Evolutionary conservation across 192 early-diverging fungal species (phyloP).

Genomic region (Obelidium mucronatum): DNA sequence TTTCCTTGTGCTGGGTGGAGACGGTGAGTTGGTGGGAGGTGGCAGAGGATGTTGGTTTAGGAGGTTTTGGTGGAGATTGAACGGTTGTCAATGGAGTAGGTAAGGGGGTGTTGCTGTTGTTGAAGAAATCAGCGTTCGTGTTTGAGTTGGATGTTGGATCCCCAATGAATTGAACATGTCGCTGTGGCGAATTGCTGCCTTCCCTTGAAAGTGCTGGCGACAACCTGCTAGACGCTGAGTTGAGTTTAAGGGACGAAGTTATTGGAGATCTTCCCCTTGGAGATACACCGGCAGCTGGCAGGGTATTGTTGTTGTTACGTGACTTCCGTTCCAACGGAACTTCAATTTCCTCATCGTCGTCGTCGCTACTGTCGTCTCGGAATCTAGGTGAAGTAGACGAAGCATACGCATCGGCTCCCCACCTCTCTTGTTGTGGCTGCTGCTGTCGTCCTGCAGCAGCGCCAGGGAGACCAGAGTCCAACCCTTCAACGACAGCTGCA

Average conservation of each 20-base stretch:
- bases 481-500: conserved; percentile 37
- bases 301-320: conserved; percentile 9
- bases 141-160: conserved; percentile 4
- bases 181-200: background rate
- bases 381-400: conserved; percentile 18
- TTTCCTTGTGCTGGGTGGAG: conserved; percentile 43
- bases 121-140: conserved; percentile 23
- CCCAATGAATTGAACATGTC: background rate
- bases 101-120: background rate
- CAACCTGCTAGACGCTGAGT: background rate
- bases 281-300: background rate
- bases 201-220: too few relatives aligned
- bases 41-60: conserved; percentile 43
- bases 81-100: background rate
- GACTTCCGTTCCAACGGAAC: conserved; percentile 20
- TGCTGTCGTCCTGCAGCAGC: background rate
- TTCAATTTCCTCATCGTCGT: conserved; percentile 36
- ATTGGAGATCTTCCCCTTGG: conserved; percentile 6
- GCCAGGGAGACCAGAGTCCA: background rate
- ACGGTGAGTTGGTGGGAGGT: conserved; percentile 39
- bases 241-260: background rate
- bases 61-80: background rate
- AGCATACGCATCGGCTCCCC: background rate
- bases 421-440: background rate
- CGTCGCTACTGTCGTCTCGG: conserved; percentile 40